These are phyloP conservation scores for Bidens hawaiensis DNA, from an alignment of 140 eudicot species.

Conservation along the genomic window DNA sequence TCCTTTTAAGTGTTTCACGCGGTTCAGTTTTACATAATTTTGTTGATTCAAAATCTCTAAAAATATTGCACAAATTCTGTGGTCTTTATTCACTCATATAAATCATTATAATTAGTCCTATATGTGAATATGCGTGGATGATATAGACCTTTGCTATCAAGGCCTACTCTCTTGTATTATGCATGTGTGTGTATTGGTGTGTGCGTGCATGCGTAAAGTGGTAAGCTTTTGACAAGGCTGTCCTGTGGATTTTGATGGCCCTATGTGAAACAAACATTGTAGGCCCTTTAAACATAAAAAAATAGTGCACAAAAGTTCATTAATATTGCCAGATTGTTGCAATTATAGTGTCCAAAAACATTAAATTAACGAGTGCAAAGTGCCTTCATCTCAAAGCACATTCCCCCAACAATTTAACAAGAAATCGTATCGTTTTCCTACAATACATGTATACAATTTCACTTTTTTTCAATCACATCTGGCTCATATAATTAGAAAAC, in stretches of 20 bases:
- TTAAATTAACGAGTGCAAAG: background rate
- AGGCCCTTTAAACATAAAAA: background rate
- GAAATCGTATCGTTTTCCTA: too few species aligned
- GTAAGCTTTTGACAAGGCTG: background rate
- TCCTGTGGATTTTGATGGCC: background rate
- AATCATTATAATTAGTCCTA: background rate
- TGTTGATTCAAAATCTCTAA: background rate
- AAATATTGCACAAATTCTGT: background rate
- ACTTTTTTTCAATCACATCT: too few species aligned
- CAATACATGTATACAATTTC: too few species aligned
- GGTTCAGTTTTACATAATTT: constrained; percentile 1
- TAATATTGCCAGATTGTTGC: background rate
- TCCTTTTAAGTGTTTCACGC: background rate
- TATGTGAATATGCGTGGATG: background rate
- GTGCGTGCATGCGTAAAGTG: background rate
- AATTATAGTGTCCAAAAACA: background rate
- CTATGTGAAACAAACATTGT: background rate
- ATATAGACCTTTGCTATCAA: background rate
- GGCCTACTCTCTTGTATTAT: background rate
- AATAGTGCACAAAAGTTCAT: background rate
- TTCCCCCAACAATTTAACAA: too few species aligned
- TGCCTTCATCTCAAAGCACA: background rate
- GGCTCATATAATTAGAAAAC: too few species aligned
- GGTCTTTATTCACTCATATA: background rate
- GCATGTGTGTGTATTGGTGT: too few species aligned